Evolutionary conservation across 495 filamentous ascomycete species (phyloP).

Genomic region (Oidiodendron maius): DNA sequence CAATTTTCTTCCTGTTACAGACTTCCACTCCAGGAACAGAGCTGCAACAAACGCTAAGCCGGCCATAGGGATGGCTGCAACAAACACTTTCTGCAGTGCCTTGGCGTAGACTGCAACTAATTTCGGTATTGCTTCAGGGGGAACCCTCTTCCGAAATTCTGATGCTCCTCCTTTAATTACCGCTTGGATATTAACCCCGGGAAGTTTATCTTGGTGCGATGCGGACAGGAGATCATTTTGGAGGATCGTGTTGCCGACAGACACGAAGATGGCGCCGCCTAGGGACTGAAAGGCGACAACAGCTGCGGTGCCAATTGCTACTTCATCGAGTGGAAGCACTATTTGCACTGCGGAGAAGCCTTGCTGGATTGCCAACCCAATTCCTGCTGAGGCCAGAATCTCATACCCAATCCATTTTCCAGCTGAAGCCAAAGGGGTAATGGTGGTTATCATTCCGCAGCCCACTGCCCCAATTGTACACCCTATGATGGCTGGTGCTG

Average conservation of each 20-base stretch:
- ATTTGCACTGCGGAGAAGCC: slow-evolving; percentile 65
- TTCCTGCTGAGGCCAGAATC: slow-evolving; percentile 9
- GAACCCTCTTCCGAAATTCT: slow-evolving; percentile 37
- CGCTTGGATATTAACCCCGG: slow-evolving; percentile 15
- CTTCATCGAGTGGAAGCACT: slow-evolving; percentile 52
- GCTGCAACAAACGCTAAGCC: slow-evolving; percentile 35
- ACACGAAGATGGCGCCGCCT: slow-evolving; percentile 68
- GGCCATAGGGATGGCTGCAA: slow-evolving; percentile 22
- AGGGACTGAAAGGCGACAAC: slow-evolving; percentile 69
- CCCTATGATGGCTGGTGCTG: slow-evolving; percentile 62
- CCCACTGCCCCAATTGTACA: slow-evolving; percentile 58
- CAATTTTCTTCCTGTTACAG: slow-evolving; percentile 28
- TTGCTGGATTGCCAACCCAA: slow-evolving; percentile 33
- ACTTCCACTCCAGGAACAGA: slow-evolving; percentile 45
- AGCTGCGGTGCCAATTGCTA: slow-evolving; percentile 60
- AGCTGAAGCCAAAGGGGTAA: slow-evolving; percentile 45
- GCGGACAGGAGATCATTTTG: slow-evolving; percentile 49
- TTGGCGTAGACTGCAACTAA: slow-evolving; percentile 53
- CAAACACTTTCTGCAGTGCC: slow-evolving; percentile 28
- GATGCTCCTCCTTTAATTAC: slow-evolving; percentile 51
- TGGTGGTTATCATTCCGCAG: slow-evolving; percentile 63
- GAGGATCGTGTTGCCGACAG: slow-evolving; percentile 73
- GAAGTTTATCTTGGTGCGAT: slow-evolving; percentile 27
- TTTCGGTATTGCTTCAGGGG: slow-evolving; percentile 28
- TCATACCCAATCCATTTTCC: slow-evolving; percentile 61